These are phyloP conservation scores for Zygosaccharomyces lentus DNA, from an alignment of 805 yeast genomes.

Conservation along the genomic window DNA sequence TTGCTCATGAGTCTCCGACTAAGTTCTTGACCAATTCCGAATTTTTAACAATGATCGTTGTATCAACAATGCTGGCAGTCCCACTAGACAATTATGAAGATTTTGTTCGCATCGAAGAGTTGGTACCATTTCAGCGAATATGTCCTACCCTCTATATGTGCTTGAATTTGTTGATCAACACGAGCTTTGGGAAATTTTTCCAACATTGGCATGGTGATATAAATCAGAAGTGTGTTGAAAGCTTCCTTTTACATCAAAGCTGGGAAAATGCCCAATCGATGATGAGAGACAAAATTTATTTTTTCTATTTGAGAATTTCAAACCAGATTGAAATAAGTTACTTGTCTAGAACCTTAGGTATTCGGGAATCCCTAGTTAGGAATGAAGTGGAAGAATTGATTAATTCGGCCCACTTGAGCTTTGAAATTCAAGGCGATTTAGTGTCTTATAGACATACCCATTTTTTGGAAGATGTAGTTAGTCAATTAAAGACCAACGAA, in stretches of 20 bases:
- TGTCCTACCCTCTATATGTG: conserved; percentile 17
- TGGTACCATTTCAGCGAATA: conserved; percentile 13
- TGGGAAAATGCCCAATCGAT: conserved; percentile 21
- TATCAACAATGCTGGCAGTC: conserved; percentile 24
- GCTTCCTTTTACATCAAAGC: conserved; percentile 18
- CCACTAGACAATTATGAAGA: conserved; percentile 29
- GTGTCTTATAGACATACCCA: conserved; percentile 13
- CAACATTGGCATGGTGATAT: conserved; percentile 24
- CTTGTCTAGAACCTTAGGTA: conserved; percentile 23
- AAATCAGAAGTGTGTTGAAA: conserved; percentile 12
- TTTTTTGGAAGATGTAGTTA: conserved; percentile 12
- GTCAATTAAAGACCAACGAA: conserved; percentile 11
- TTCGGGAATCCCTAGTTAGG: conserved; percentile 15
- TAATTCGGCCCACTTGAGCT: conserved; percentile 20
- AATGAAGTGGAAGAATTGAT: conserved; percentile 22
- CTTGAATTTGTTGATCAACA: conserved; percentile 19
- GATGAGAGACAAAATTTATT: conserved; percentile 29
- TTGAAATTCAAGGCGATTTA: conserved; percentile 19
- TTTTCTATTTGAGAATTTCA: conserved; percentile 29
- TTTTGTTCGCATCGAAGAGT: conserved; percentile 21
- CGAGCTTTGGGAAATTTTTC: conserved; percentile 25
- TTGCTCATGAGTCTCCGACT: neutral
- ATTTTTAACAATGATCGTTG: conserved; percentile 20
- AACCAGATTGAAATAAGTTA: conserved; percentile 22
- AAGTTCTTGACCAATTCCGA: conserved; percentile 20